Conservation (phyloP, 306 rosid genomes). For the Dryas octopetala region DNA sequence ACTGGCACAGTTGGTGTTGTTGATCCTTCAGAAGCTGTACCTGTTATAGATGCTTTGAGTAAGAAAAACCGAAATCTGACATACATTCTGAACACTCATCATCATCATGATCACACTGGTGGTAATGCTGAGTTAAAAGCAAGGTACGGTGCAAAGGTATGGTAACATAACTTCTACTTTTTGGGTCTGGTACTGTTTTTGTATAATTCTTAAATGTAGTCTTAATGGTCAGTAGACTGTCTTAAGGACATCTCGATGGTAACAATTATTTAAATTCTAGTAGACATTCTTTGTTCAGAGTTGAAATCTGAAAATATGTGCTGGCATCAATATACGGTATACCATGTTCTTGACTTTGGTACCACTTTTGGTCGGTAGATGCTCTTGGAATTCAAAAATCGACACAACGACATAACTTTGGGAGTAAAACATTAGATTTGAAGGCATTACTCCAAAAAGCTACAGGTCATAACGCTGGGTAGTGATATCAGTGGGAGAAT, state of each 20-base stretch:
- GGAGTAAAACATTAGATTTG: not conserved
- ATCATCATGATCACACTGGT: constrained; percentile 90
- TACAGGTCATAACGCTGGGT: not conserved
- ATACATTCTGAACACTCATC: constrained; percentile 89
- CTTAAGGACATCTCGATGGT: not conserved
- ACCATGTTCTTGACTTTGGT: not conserved
- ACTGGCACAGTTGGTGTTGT: constrained; percentile 98
- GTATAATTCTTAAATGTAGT: no score
- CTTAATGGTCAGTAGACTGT: not conserved
- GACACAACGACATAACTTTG: not conserved
- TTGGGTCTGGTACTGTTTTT: not conserved
- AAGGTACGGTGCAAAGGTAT: constrained; percentile 91
- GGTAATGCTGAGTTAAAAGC: constrained; percentile 89
- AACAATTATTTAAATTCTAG: not conserved
- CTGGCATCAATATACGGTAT: not conserved
- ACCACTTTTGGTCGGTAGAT: not conserved
- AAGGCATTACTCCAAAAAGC: not conserved
- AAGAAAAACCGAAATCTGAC: constrained; percentile 83
- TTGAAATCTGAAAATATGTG: not conserved
- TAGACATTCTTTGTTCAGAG: not conserved
- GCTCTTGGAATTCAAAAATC: not conserved
- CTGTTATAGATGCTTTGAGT: constrained; percentile 75
- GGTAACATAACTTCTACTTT: constrained; percentile 21
- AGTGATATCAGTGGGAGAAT: not conserved
- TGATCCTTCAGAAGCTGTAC: constrained; percentile 93